A percentile compares a stretch with the other conserved stretches of the same genome.
Evolutionary conservation across 2,329 filamentous ascomycete species (phyloP).

Genomic region (Volutella citrinella): DNA sequence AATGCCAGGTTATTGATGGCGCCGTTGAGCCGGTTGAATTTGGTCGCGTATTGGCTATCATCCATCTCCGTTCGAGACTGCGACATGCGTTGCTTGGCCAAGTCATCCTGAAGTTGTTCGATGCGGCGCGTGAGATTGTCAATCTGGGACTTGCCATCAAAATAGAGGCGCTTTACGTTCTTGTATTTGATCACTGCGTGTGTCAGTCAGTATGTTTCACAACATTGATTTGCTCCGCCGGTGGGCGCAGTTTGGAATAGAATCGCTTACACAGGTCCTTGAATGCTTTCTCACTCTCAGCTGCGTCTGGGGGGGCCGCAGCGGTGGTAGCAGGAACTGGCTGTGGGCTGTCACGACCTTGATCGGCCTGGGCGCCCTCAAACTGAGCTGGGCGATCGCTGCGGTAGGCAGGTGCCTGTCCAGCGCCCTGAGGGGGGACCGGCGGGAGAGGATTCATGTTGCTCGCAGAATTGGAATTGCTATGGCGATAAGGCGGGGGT

Average conservation of each 20-base stretch:
- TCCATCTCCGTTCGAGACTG: slow-evolving; percentile 92
- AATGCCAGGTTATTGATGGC: slow-evolving; percentile 94
- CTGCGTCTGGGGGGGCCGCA: no score
- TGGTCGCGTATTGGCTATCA: slow-evolving; percentile 86
- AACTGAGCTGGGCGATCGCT: slow-evolving; percentile 40
- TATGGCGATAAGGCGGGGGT: slow-evolving; percentile 52
- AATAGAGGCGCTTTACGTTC: slow-evolving; percentile 96
- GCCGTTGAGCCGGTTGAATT: slow-evolving; percentile 88
- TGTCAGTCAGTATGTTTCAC: slow-evolving; percentile 20
- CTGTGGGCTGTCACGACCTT: slow-evolving; percentile 56
- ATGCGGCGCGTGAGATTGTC: slow-evolving; percentile 84
- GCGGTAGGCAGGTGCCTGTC: slow-evolving; percentile 37
- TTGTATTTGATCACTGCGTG: slow-evolving; percentile 85
- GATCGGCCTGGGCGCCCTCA: slow-evolving; percentile 43
- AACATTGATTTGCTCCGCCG: no score
- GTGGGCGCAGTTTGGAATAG: no score
- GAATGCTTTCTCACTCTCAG: slow-evolving; percentile 52
- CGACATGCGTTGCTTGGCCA: slow-evolving; percentile 92
- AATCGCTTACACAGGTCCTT: slow-evolving; percentile 53
- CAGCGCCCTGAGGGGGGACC: slow-evolving; percentile 29
- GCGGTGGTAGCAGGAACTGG: slow-evolving; percentile 36
- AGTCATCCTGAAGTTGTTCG: slow-evolving; percentile 93
- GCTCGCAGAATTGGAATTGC: slow-evolving; percentile 39
- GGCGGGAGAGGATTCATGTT: slow-evolving; percentile 43
- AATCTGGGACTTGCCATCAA: slow-evolving; percentile 90